These are phyloP conservation scores for Jaenimonas drosophilae DNA, from an alignment of 208 protist species.

Conservation along the genomic window DNA sequence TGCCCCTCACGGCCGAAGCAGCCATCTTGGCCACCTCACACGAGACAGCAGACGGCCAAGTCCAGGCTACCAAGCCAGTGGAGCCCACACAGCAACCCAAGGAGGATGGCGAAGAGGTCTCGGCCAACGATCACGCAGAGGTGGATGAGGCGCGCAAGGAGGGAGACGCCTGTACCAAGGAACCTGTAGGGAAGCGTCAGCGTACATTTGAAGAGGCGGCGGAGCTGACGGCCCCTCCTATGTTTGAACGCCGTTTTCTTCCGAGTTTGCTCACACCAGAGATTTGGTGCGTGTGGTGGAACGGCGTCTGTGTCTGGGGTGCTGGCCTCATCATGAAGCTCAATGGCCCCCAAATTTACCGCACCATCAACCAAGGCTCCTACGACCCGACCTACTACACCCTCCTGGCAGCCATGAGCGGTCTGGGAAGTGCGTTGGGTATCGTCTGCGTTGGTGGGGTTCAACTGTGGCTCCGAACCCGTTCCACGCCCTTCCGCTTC, in stretches of 20 bases:
- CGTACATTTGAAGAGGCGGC: background rate
- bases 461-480: conserved; percentile 21
- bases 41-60: background rate
- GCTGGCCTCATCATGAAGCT: conserved; percentile 48
- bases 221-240: conserved; percentile 4
- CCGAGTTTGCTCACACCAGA: background rate
- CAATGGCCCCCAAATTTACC: conserved; percentile 65
- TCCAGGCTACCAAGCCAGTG: background rate
- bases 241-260: conserved; percentile 1
- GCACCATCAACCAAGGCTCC: conserved; percentile 17
- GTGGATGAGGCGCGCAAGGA: background rate
- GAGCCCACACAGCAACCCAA: background rate
- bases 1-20: background rate
- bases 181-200: background rate
- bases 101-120: background rate
- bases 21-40: too few relatives aligned
- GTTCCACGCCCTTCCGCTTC: conserved; percentile 12
- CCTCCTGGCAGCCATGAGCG: conserved; percentile 41
- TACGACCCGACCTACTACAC: conserved; percentile 24
- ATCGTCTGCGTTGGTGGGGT: conserved; percentile 40
- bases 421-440: conserved; percentile 50
- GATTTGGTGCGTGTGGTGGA: conserved; percentile 23
- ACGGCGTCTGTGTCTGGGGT: conserved; percentile 51
- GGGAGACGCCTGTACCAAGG: background rate
- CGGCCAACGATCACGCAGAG: too few relatives aligned